Evolutionary conservation across 2,329 filamentous ascomycete genomes (phyloP).

Genomic region (Coleophoma eucalyptorum): DNA sequence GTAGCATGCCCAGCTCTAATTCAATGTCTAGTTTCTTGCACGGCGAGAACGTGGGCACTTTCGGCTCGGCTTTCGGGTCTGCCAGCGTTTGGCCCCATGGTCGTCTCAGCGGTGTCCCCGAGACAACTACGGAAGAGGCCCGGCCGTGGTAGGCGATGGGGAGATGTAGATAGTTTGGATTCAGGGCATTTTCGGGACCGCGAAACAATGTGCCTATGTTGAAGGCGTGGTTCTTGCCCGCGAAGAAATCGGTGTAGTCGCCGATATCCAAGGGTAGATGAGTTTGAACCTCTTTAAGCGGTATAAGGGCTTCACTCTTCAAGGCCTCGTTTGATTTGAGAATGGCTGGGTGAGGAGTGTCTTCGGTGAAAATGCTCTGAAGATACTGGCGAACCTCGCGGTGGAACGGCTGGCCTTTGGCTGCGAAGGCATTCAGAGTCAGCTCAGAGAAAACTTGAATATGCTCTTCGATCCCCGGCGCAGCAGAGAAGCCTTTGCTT

Average conservation of each 20-base stretch:
- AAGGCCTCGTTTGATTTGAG: conserved; percentile 58
- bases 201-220: conserved; percentile 40
- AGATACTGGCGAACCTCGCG: conserved; percentile 65
- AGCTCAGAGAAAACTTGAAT: conserved; percentile 58
- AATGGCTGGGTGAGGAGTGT: conserved; percentile 55
- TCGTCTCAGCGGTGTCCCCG: conserved; percentile 41
- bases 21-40: conserved; percentile 28
- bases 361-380: conserved; percentile 59
- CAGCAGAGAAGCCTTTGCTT: conserved; percentile 53
- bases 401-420: conserved; percentile 65
- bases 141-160: conserved; percentile 49
- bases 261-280: conserved; percentile 51
- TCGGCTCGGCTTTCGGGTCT: conserved; percentile 51
- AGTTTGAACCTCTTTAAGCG: conserved; percentile 53
- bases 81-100: conserved; percentile 53
- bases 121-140: conserved; percentile 46
- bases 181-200: conserved; percentile 40
- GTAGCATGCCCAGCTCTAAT: conserved; percentile 5
- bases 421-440: conserved; percentile 71
- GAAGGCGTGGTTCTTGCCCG: conserved; percentile 44
- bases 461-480: conserved; percentile 48
- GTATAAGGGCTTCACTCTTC: conserved; percentile 54
- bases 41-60: conserved; percentile 10
- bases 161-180: conserved; percentile 41
- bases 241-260: conserved; percentile 55